Evolutionary conservation across 495 filamentous ascomycete species (phyloP).

Genomic region (Apodospora peruviana): DNA sequence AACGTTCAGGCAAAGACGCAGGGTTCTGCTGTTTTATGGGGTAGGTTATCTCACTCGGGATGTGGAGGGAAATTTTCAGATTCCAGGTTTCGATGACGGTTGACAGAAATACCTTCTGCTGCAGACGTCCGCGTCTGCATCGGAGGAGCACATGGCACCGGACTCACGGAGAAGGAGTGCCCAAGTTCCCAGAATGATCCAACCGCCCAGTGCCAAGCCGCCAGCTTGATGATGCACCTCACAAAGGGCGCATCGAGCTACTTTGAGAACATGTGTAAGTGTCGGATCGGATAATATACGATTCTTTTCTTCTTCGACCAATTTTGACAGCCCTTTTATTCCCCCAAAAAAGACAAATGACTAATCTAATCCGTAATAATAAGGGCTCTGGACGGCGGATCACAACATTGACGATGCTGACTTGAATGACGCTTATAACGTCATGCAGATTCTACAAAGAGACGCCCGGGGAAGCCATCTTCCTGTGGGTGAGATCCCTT

Average conservation of each 20-base stretch:
- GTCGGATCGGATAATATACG: no score
- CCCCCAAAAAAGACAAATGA: no score
- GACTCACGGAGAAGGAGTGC: slow-evolving; percentile 58
- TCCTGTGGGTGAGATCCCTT: slow-evolving; percentile 1
- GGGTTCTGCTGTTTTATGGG: slow-evolving; percentile 13
- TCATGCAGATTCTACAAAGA: slow-evolving; percentile 12
- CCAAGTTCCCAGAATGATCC: slow-evolving; percentile 30
- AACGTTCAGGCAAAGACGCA: slow-evolving; percentile 46
- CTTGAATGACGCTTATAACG: no score
- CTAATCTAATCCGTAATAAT: no score
- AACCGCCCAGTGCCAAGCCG: slow-evolving; percentile 47
- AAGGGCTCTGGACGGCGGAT: no score
- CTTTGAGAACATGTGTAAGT: slow-evolving; percentile 86
- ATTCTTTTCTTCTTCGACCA: no score
- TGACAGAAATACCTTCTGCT: no score
- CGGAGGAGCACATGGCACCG: slow-evolving; percentile 49
- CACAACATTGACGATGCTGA: no score
- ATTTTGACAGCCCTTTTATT: no score
- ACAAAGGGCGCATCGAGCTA: slow-evolving; percentile 65
- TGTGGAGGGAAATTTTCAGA: no score
- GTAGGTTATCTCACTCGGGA: no score
- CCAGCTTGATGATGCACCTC: slow-evolving; percentile 69
- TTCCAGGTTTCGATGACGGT: no score
- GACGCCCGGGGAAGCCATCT: slow-evolving; percentile 13
- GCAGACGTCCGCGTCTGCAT: slow-evolving; percentile 13